Conservation (phyloP, 495 filamentous ascomycete species). For the Penicillium antarcticum region DNA sequence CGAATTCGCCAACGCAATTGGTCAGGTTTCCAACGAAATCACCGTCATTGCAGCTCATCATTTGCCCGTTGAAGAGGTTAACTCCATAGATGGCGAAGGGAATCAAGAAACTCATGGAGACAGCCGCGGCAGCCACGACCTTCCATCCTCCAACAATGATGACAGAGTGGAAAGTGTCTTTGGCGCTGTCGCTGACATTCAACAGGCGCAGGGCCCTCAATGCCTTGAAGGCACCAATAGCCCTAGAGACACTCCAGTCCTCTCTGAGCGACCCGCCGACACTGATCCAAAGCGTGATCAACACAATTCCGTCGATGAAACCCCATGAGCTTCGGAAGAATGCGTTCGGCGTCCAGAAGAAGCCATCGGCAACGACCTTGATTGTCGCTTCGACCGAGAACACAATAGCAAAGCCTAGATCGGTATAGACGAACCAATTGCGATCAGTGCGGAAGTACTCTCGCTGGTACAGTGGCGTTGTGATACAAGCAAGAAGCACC, state of each 20-base stretch:
- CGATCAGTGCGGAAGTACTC: conserved; percentile 72
- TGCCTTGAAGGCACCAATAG: conserved; percentile 96
- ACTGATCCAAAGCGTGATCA: conserved; percentile 95
- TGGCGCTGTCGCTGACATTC: conserved; percentile 93
- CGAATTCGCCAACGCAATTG: conserved; percentile 76
- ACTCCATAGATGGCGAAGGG: conserved; percentile 95
- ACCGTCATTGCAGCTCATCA: conserved; percentile 78
- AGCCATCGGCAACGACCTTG: conserved; percentile 93
- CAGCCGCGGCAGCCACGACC: conserved; percentile 79
- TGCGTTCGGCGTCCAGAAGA: conserved; percentile 96
- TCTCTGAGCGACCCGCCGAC: conserved; percentile 76
- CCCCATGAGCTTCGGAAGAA: conserved; percentile 97
- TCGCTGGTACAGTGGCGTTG: conserved; percentile 89
- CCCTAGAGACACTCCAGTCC: conserved; percentile 77
- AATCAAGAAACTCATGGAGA: conserved; percentile 90
- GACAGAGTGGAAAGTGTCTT: conserved; percentile 94
- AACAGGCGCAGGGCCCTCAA: conserved; percentile 88
- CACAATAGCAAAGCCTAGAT: conserved; percentile 82
- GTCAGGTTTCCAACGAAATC: conserved; percentile 52
- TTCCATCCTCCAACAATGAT: conserved; percentile 92
- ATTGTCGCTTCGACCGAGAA: conserved; percentile 87
- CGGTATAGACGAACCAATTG: conserved; percentile 93
- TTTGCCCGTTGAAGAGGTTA: conserved; percentile 84
- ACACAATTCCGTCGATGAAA: conserved; percentile 89
- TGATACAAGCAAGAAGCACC: conserved; percentile 92